Evolutionary conservation across 768 basidiomycete genomes (phyloP).

Genomic region (Tricholoma bakamatsutake): DNA sequence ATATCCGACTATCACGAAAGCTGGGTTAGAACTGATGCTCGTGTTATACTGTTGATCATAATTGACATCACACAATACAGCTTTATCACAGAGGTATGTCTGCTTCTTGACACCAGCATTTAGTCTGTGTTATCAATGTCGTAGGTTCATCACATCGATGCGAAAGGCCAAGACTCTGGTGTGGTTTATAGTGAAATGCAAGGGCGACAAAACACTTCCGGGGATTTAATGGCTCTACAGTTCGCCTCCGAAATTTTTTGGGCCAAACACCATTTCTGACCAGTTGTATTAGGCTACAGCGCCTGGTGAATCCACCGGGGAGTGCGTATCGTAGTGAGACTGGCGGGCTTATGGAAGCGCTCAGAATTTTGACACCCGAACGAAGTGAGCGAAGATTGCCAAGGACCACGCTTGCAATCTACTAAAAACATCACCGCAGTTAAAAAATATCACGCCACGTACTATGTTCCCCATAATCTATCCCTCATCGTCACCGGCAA

Average conservation of each 20-base stretch:
- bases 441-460: slow-evolving; percentile 78
- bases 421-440: slow-evolving; percentile 41
- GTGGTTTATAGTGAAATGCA: slow-evolving; percentile 99
- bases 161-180: slow-evolving; percentile 85
- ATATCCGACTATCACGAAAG: slow-evolving; percentile 89
- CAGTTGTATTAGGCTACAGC: slow-evolving; percentile 52
- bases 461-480: slow-evolving; percentile 93
- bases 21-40: slow-evolving; percentile 51
- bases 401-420: background rate
- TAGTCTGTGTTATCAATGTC: slow-evolving; percentile 4
- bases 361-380: slow-evolving; percentile 79
- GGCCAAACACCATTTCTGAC: background rate
- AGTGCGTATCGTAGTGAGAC: slow-evolving; percentile 97
- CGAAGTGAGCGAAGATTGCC: slow-evolving; percentile 52
- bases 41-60: background rate
- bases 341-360: slow-evolving; percentile 89
- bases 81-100: slow-evolving; percentile 53
- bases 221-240: slow-evolving; percentile 86
- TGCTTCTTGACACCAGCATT: background rate
- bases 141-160: slow-evolving; percentile 92
- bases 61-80: slow-evolving; percentile 21
- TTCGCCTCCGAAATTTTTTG: slow-evolving; percentile 29
- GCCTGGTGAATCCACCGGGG: slow-evolving; percentile 68
- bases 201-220: slow-evolving; percentile 88
- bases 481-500: slow-evolving; percentile 87